Conservation (phyloP, 2,329 filamentous ascomycete genomes). For the Coleophoma eucalyptorum region DNA sequence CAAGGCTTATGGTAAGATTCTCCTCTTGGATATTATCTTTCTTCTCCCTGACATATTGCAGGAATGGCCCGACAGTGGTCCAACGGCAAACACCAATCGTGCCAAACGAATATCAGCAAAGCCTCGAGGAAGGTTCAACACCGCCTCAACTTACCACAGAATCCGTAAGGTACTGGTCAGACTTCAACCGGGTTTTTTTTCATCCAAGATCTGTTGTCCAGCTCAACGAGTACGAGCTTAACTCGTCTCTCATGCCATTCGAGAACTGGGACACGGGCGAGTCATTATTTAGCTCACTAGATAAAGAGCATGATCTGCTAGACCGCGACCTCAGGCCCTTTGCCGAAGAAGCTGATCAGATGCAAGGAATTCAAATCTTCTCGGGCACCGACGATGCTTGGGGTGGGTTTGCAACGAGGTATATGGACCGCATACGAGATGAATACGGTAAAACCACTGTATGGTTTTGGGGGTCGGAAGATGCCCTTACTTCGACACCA, state of each 20-base stretch:
- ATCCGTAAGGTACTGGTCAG: conserved; percentile 91
- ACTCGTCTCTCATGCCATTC: conserved; percentile 77
- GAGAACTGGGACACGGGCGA: conserved; percentile 71
- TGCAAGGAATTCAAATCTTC: conserved; percentile 83
- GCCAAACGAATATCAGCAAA: conserved; percentile 72
- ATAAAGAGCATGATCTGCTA: conserved; percentile 79
- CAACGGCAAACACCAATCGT: conserved; percentile 66
- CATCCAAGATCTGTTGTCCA: conserved; percentile 86
- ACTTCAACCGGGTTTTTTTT: conserved; percentile 90
- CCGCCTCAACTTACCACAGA: conserved; percentile 62
- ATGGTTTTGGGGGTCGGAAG: conserved; percentile 83
- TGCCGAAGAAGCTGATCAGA: conserved; percentile 86
- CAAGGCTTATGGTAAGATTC: conserved; percentile 34
- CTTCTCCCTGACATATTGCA: conserved; percentile 25
- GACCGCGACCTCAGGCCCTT: conserved; percentile 90
- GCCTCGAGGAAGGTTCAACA: conserved; percentile 67
- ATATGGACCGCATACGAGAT: conserved; percentile 76
- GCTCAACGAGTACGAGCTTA: conserved; percentile 81
- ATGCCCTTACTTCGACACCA: conserved; percentile 46
- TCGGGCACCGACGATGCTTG: conserved; percentile 72
- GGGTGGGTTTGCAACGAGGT: conserved; percentile 72
- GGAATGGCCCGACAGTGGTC: conserved; percentile 64
- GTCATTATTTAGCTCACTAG: conserved; percentile 69
- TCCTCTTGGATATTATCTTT: background rate
- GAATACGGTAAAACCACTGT: conserved; percentile 86